phyloP scores from a whole-genome alignment of 164 flowering plant genomes.

The Chimonanthus salicifolius region DNA sequence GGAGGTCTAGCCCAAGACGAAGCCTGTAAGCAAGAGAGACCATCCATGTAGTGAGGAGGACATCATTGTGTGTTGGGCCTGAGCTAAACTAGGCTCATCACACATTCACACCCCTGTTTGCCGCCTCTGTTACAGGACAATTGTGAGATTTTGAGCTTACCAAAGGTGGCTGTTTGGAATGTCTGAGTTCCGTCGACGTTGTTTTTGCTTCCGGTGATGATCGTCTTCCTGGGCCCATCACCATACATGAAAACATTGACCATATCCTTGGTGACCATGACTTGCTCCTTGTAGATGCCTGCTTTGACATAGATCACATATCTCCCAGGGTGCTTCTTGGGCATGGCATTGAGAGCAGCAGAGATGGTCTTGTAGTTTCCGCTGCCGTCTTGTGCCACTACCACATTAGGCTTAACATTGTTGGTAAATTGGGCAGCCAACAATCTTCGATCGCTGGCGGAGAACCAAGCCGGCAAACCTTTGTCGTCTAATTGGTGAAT shows the following conservation, averaged over 20 bases:
- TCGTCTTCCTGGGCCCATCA: conserved; percentile 54
- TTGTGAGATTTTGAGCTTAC: conserved; percentile 8
- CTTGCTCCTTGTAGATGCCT: conserved; percentile 46
- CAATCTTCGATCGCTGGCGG: conserved; percentile 30
- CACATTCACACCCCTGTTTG: too few relatives aligned
- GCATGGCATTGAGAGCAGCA: conserved; percentile 47
- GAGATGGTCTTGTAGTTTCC: conserved; percentile 43
- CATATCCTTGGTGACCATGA: conserved; percentile 26
- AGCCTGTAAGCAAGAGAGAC: too few relatives aligned
- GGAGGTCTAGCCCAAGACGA: too few relatives aligned
- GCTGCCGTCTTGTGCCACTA: conserved; percentile 54
- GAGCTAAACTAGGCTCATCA: too few relatives aligned
- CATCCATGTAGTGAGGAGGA: too few relatives aligned
- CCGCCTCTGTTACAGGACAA: too few relatives aligned
- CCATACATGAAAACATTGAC: conserved; percentile 52
- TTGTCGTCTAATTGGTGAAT: conserved; percentile 1
- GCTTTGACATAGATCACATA: conserved; percentile 50
- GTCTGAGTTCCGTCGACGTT: conserved; percentile 26
- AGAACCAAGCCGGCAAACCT: conserved; percentile 36
- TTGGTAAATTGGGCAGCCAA: conserved; percentile 15
- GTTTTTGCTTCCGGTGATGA: conserved; percentile 40
- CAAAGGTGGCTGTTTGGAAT: conserved; percentile 40
- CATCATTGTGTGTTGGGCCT: too few relatives aligned
- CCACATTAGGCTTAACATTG: conserved; percentile 33
- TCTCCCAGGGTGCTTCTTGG: conserved; percentile 31